Evolutionary conservation across 176 grass and related monocot species (phyloP), one percentile per base, ranked within the genome.

Genomic region (Canna indica): DNA sequence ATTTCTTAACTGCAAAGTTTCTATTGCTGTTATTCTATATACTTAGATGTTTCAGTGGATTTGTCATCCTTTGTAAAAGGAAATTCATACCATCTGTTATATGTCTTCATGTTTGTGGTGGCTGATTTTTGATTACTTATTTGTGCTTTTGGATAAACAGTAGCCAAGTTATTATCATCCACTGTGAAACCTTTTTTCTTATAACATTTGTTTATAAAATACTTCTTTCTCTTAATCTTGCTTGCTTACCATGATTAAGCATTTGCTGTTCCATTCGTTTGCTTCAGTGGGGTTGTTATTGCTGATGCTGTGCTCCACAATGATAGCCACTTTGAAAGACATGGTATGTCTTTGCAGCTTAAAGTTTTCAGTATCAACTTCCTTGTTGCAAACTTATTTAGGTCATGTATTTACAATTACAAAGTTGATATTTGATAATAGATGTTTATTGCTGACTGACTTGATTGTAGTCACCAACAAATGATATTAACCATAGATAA

Each of bases 231-330:
- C 27, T 62, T 22, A 9, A 52, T 34, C 29, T 71, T 16, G 3
- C 26, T 29, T 64, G 26, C 22, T 16, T 39, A 6, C 29, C 34
- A 66, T 79, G 17, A 66, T 75, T 71, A 62, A 29, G 62, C 64
- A 82, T 47, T 85, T 53, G 59, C 68, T 35, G 2, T 38, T 87
- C n/a, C 62, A 62, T 79, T 74, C 64, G 83, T 75, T 39, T 30
- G 53, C 24, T 61, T 68, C 71, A 97, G 93, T 80, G 93, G 93
- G 41, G 93, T 97, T 67, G 93, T 91, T 78, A 97, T 97, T 87
- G 93, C 88, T 84, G 93, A 97, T 72, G 93, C 85, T 38, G 77
- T 97, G 66, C 83, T 97, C 7, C 71, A 90, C 79, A 91, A 92
- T 33, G 81, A 81, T 67, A 73, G 33, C 52, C 93, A 97, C 84